phyloP scores from a whole-genome alignment of 345 rosid species.

The Linum usitatissimum region DNA sequence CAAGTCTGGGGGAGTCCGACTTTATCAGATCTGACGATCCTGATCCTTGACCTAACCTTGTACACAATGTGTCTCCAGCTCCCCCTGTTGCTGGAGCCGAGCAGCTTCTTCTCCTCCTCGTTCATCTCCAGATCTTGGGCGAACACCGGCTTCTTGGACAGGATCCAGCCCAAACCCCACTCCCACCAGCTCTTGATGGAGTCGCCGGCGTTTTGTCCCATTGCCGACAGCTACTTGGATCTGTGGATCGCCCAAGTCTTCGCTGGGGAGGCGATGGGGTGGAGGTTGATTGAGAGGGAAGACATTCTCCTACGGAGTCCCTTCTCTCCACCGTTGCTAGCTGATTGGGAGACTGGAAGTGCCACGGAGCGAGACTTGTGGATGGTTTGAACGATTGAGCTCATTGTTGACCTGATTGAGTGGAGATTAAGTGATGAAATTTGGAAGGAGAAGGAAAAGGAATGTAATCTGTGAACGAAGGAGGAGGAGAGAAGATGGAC shows the following conservation, averaged over 20 bases:
- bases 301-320: no score
- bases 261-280: no score
- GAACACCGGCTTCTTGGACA: conserved; percentile 56
- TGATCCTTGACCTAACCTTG: conserved; percentile 51
- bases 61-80: conserved; percentile 75
- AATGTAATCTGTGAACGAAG: no score
- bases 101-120: conserved; percentile 50
- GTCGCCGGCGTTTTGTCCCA: conserved; percentile 44
- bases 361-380: no score
- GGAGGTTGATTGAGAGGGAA: no score
- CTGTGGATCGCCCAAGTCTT: conserved; percentile 19
- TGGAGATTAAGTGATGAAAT: no score
- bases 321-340: no score
- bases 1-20: conserved; percentile 52
- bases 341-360: no score
- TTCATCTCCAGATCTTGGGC: conserved; percentile 77
- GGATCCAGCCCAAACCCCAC: conserved; percentile 76
- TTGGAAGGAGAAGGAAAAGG: no score
- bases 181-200: conserved; percentile 78
- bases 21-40: conserved; percentile 31
- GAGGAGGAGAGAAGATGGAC: no score
- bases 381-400: no score
- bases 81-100: conserved; percentile 54
- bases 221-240: conserved; percentile 54
- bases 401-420: no score